Percentiles rank a stretch among this genome's conserved stretches.
Conservation (phyloP, 345 rosid genomes). For the Pseudoturritis turrita region DNA sequence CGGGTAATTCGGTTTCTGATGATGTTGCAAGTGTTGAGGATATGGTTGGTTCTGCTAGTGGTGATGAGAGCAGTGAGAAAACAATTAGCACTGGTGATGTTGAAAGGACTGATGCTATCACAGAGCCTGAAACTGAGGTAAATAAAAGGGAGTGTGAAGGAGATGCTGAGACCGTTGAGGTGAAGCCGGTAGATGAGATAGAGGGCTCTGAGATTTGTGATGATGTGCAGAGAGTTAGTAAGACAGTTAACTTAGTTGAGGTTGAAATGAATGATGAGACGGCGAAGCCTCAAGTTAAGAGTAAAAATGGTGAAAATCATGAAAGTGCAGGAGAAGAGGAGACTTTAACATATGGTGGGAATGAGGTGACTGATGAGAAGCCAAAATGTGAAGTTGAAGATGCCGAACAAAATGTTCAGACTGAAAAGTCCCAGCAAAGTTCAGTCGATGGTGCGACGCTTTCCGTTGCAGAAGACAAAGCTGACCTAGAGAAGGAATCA, state of each 20-base stretch:
- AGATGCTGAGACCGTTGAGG: background rate
- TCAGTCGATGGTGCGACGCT: background rate
- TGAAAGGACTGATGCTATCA: background rate
- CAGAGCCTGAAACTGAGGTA: background rate
- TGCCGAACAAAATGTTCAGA: no score
- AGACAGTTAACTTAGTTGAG: no score
- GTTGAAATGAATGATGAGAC: background rate
- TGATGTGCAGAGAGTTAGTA: background rate
- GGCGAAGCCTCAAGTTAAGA: background rate
- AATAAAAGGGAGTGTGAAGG: background rate
- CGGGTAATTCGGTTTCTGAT: background rate
- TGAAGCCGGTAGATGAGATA: background rate
- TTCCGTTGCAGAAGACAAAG: background rate
- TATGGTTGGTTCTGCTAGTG: no score
- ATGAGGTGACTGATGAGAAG: background rate
- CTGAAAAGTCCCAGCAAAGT: no score
- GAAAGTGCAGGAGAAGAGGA: background rate
- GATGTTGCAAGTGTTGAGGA: background rate
- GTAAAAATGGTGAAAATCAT: background rate
- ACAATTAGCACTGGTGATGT: conserved; percentile 1
- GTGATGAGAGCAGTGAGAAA: background rate
- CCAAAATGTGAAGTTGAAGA: background rate
- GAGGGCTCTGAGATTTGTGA: background rate
- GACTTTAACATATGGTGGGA: background rate
- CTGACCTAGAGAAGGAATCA: background rate